A percentile compares a stretch with the other conserved stretches of the same genome.
Conservation (phyloP, 768 basidiomycete species). For the Tubosaeta sp. region DNA sequence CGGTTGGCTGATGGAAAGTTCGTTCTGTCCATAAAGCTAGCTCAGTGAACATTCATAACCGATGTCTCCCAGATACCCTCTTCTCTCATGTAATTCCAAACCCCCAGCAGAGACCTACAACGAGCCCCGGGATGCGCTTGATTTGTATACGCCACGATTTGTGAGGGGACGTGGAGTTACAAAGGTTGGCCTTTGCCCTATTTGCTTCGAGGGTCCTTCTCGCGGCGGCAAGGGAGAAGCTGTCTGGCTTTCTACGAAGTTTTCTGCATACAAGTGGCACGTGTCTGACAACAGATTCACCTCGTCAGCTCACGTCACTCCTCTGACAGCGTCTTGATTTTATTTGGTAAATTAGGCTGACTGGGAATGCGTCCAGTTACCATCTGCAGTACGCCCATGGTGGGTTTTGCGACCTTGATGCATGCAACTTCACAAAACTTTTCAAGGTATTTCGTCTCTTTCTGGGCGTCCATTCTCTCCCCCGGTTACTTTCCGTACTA, state of each 20-base stretch:
- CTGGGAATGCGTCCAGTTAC: conserved; percentile 44
- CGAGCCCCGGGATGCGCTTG: conserved; percentile 52
- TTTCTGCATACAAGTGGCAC: conserved; percentile 79
- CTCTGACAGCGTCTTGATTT: conserved; percentile 16
- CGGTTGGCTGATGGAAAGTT: conserved; percentile 39
- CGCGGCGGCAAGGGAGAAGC: conserved; percentile 63
- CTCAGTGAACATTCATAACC: neutral
- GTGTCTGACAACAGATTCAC: conserved; percentile 18
- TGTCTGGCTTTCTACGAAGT: conserved; percentile 75
- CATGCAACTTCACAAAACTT: conserved; percentile 1
- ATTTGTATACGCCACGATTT: conserved; percentile 77
- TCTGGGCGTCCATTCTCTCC: conserved; percentile 76
- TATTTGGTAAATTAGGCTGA: conserved; percentile 2
- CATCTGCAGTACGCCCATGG: conserved; percentile 82
- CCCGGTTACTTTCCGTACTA: conserved; percentile 56
- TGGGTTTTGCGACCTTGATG: conserved; percentile 25
- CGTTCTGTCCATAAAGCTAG: conserved; percentile 12
- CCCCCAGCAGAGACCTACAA: conserved; percentile 49
- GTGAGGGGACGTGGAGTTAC: conserved; percentile 62
- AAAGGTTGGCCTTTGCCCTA: conserved; percentile 75
- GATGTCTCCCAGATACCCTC: conserved; percentile 13
- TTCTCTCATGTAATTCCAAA: conserved; percentile 14
- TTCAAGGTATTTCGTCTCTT: conserved; percentile 62
- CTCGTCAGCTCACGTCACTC: conserved; percentile 2
- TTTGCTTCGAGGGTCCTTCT: conserved; percentile 57